Evolutionary conservation across 1,284 basidiomycete species (phyloP), one percentile per base, ranked within the genome.

Genomic region (Pterulicium gracile): DNA sequence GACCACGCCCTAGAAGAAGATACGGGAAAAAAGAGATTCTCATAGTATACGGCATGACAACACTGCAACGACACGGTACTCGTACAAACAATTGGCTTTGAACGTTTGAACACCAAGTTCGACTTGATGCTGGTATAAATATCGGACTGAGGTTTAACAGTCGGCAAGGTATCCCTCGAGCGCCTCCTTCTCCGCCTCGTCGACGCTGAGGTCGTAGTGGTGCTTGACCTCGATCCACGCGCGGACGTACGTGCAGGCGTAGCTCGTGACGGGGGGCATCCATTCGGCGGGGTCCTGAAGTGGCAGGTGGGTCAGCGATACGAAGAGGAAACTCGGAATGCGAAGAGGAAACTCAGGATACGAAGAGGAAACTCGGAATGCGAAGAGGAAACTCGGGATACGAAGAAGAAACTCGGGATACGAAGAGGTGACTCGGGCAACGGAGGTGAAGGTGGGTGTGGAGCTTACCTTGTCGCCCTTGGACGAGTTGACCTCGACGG

Each of bases 181-280:
- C 14, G 61, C 61, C 7, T 57, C 50, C 52, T 65, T 62, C 56
- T 67, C 65, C 4, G 58, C 60, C 7, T 52, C 52, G 48, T 75
- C 73, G 48, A 75, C 54, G 3, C 65, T 68, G 24, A 76, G 61
- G 24, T 50, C 49, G 52, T 75, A 76, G 50, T 60, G 68, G 51
- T 73, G 60, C 59, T 77, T 77, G 48, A 77, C 73, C 34, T 64
- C 57, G 4, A 74, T 62, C 65, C 67, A 75, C 10, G 71, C 71
- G 15, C 64, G 64, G 20, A 65, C 66, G 50, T 75, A 72, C 5
- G 64, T 69, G 60, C 72, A 75, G 18, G 60, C 55, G 54, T 64
- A 76, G 53, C 66, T 69, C 5, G 54, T 54, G 15, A 70, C 58
- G 24, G 73, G 69, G 10, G 71, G 72, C 32, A 74, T 59, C 67